These are phyloP conservation scores for Citrus medica DNA, from an alignment of 345 rosid genomes.

Conservation along the genomic window DNA sequence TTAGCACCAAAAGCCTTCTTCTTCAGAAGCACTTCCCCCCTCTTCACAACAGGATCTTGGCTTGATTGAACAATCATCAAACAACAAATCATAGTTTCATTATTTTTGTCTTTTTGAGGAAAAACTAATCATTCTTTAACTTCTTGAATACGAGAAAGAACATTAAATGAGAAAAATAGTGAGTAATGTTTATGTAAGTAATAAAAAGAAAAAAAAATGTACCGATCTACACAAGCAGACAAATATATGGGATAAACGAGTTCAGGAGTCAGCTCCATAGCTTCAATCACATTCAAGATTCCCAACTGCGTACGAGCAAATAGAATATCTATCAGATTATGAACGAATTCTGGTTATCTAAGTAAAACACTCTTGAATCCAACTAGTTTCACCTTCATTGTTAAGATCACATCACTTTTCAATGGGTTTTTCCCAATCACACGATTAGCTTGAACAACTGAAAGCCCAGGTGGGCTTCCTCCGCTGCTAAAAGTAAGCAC, in stretches of 20 bases:
- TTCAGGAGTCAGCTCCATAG: slow-evolving; percentile 71
- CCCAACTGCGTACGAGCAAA: slow-evolving; percentile 58
- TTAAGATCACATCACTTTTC: slow-evolving; percentile 63
- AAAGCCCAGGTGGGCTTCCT: slow-evolving; percentile 85
- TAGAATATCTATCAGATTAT: neutral
- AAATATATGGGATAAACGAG: slow-evolving; percentile 73
- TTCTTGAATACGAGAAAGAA: slow-evolving; percentile 5
- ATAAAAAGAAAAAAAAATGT: slow-evolving; percentile 11
- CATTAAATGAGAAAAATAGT: slow-evolving; percentile 6
- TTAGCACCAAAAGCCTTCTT: slow-evolving; percentile 68
- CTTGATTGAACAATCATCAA: slow-evolving; percentile 45
- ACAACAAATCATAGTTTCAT: slow-evolving; percentile 15
- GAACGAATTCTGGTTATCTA: neutral
- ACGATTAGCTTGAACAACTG: slow-evolving; percentile 68
- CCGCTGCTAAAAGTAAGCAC: slow-evolving; percentile 49
- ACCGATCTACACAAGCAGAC: slow-evolving; percentile 81
- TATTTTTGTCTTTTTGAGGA: neutral
- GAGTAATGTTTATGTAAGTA: neutral
- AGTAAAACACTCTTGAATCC: slow-evolving; percentile 10
- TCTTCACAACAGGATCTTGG: slow-evolving; percentile 78
- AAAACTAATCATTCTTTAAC: neutral
- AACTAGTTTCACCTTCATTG: slow-evolving; percentile 57
- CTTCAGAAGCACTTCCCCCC: slow-evolving; percentile 88
- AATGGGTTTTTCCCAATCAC: slow-evolving; percentile 68
- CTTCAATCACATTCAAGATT: slow-evolving; percentile 79